These are phyloP conservation scores for Chrysanthemum seticuspe DNA, from an alignment of 129 eudicot species.

Conservation along the genomic window DNA sequence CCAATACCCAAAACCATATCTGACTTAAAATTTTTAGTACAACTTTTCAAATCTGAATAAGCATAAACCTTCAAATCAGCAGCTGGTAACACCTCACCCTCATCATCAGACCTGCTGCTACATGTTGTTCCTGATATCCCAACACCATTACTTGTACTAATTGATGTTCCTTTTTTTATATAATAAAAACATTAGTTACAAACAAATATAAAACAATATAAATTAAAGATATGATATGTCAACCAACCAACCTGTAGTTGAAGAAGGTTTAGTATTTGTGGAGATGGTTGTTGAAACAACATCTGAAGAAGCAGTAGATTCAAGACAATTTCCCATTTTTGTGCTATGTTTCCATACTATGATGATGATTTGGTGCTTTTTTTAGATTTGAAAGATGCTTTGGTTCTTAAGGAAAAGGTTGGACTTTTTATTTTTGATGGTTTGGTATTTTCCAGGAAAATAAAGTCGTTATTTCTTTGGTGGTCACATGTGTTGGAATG, in stretches of 20 bases:
- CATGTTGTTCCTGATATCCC: constrained; percentile 42
- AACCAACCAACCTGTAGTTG: constrained; percentile 45
- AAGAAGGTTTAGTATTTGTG: constrained; percentile 40
- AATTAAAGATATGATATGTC: background rate
- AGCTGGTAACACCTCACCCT: constrained; percentile 62
- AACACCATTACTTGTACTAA: constrained; percentile 45
- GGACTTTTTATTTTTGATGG: no score
- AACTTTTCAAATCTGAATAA: constrained; percentile 56
- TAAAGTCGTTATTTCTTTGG: no score
- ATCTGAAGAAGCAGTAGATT: constrained; percentile 30
- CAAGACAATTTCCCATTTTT: constrained; percentile 62
- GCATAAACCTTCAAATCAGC: constrained; percentile 63
- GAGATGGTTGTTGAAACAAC: constrained; percentile 31
- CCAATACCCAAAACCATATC: constrained; percentile 75
- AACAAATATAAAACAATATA: background rate
- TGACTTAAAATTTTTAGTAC: constrained; percentile 63
- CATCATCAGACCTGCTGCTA: constrained; percentile 50
- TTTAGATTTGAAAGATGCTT: no score
- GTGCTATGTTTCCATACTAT: background rate
- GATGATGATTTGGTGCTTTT: no score
- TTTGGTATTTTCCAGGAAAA: no score
- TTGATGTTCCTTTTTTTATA: constrained; percentile 39
- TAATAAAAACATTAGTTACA: background rate
- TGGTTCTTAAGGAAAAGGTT: no score
- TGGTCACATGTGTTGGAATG: no score